Percentiles rank a stretch among this genome's conserved stretches.
Conservation (phyloP, 768 basidiomycete species). For the Macrolepiota fuliginosa region DNA sequence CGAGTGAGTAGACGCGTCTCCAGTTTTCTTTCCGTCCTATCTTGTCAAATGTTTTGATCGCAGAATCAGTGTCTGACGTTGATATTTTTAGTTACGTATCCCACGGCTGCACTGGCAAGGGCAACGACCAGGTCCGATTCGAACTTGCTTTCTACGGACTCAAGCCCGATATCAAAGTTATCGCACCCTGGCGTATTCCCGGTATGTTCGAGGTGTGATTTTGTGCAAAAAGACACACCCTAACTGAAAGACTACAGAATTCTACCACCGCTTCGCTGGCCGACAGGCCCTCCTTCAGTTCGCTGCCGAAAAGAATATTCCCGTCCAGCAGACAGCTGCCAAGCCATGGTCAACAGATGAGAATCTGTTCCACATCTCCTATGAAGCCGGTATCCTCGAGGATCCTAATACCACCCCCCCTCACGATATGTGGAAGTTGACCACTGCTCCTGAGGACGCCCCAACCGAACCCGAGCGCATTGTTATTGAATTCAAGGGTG, state of each 20-base stretch:
- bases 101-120: conserved; percentile 99
- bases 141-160: conserved; percentile 99
- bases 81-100: conserved; percentile 72
- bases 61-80: neutral
- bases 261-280: conserved; percentile 97
- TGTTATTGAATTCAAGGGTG: conserved; percentile 80
- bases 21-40: neutral
- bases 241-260: conserved; percentile 47
- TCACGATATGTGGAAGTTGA: conserved; percentile 98
- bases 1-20: conserved; percentile 62
- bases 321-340: conserved; percentile 90
- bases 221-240: neutral
- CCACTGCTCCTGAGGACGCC: conserved; percentile 76
- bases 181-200: conserved; percentile 97
- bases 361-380: conserved; percentile 99
- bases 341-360: conserved; percentile 99
- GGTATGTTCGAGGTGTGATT: conserved; percentile 44
- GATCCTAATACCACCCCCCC: conserved; percentile 95
- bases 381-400: conserved; percentile 98
- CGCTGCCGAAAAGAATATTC: conserved; percentile 85
- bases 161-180: conserved; percentile 97
- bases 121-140: conserved; percentile 99
- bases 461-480: conserved; percentile 78
- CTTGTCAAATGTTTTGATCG: neutral
- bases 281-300: conserved; percentile 90